Evolutionary conservation across 106 monocot genomes (phyloP).

Genomic region (Allium cepa): DNA sequence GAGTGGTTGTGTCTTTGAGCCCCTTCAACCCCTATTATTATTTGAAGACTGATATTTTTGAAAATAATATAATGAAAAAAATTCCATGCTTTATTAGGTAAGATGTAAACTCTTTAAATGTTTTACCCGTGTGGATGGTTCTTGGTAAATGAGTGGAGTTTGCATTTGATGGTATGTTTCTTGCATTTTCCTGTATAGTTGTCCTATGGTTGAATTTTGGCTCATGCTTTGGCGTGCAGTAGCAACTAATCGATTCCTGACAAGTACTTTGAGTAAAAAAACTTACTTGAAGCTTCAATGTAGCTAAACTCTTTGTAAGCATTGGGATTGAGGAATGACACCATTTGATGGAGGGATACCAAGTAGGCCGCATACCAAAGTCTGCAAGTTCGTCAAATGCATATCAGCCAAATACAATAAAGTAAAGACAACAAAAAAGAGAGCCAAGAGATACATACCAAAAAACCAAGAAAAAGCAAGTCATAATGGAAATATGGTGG

Average conservation of each 20-base stretch:
- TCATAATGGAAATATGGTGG: slow-evolving; percentile 86
- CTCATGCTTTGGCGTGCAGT: slow-evolving; percentile 55
- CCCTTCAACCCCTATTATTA: slow-evolving; percentile 42
- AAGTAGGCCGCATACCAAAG: slow-evolving; percentile 66
- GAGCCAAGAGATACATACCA: slow-evolving; percentile 8
- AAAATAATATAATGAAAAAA: not conserved
- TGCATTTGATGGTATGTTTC: too few species aligned
- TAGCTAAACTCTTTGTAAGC: slow-evolving; percentile 87
- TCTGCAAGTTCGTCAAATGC: slow-evolving; percentile 19
- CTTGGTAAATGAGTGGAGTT: slow-evolving; percentile 69
- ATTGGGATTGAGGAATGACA: slow-evolving; percentile 85
- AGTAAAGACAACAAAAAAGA: not conserved
- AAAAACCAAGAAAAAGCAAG: slow-evolving; percentile 35
- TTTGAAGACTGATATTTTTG: not conserved
- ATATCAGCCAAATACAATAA: not conserved
- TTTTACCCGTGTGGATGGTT: slow-evolving; percentile 35
- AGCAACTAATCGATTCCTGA: slow-evolving; percentile 41
- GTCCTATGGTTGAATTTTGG: slow-evolving; percentile 66
- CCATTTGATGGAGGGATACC: slow-evolving; percentile 85
- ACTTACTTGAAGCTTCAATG: slow-evolving; percentile 78
- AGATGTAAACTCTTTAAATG: not conserved
- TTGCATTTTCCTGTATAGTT: slow-evolving; percentile 71
- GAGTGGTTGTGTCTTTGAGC: slow-evolving; percentile 70
- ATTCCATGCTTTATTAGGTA: not conserved
- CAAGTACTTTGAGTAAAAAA: not conserved